These are phyloP conservation scores for Alectoria sarmentosa DNA, from an alignment of 495 filamentous ascomycete species.

Conservation along the genomic window DNA sequence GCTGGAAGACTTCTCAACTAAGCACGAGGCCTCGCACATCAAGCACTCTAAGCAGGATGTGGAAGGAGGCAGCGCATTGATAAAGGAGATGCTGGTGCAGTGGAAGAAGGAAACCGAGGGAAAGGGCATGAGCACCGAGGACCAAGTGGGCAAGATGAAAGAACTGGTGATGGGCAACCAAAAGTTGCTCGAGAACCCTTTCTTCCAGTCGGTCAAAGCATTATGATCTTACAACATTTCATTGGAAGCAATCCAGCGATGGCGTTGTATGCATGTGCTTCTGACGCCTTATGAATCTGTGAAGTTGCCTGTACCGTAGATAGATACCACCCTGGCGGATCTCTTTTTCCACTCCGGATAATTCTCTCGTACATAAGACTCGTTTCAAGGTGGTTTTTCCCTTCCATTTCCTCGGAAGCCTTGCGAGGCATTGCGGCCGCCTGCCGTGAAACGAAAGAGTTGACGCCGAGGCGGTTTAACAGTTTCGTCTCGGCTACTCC, in stretches of 20 bases:
- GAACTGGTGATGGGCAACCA: conserved; percentile 67
- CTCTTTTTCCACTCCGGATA: too few relatives aligned
- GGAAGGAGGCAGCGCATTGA: conserved; percentile 76
- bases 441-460: background rate
- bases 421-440: background rate
- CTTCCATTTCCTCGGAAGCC: background rate
- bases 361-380: background rate
- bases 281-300: background rate
- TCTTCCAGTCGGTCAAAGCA: conserved; percentile 81
- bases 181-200: conserved; percentile 71
- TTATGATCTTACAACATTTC: conserved; percentile 41
- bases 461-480: background rate
- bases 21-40: conserved; percentile 51
- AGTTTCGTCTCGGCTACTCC: background rate
- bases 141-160: conserved; percentile 73
- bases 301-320: background rate
- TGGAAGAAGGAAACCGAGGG: conserved; percentile 82
- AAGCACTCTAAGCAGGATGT: conserved; percentile 76
- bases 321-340: background rate
- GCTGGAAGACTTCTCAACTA: conserved; percentile 82
- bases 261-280: background rate
- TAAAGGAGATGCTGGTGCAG: conserved; percentile 76
- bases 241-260: conserved; percentile 7
- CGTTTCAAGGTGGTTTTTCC: background rate
- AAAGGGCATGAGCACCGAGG: conserved; percentile 58